phyloP scores from a whole-genome alignment of 768 basidiomycete species.

The Mycena galopus region DNA sequence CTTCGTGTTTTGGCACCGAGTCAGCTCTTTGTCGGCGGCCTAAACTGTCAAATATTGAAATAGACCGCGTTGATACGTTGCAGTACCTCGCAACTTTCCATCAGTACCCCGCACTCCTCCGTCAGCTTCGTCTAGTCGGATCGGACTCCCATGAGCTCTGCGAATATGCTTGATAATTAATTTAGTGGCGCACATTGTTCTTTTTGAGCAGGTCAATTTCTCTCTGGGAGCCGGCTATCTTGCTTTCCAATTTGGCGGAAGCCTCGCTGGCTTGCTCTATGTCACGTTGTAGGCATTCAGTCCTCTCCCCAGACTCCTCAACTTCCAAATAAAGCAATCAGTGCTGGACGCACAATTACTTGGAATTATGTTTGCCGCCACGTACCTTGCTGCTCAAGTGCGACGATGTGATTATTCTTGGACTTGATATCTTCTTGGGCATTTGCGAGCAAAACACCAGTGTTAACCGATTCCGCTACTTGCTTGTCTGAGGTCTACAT shows the following conservation, averaged over 20 bases:
- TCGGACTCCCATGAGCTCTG: neutral
- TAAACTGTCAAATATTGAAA: neutral
- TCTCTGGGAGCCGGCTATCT: neutral
- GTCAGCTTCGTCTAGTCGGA: neutral
- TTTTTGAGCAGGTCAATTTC: neutral
- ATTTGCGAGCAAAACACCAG: neutral
- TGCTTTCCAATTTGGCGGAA: neutral
- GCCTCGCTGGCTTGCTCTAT: neutral
- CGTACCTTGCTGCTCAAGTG: neutral
- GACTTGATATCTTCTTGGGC: neutral
- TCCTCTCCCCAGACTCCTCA: neutral
- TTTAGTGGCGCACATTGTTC: neutral
- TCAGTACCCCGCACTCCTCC: neutral
- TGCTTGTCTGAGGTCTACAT: neutral
- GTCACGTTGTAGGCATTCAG: neutral
- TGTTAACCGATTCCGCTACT: neutral
- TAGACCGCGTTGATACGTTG: neutral
- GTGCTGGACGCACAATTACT: neutral
- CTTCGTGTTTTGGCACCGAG: neutral
- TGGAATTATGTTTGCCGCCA: neutral
- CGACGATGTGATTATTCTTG: neutral
- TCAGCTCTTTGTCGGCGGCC: neutral
- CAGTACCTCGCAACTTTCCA: neutral
- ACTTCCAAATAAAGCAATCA: neutral
- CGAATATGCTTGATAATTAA: neutral